Evolutionary conservation across 768 basidiomycete genomes (phyloP).

Genomic region (Lenzites betulinus): DNA sequence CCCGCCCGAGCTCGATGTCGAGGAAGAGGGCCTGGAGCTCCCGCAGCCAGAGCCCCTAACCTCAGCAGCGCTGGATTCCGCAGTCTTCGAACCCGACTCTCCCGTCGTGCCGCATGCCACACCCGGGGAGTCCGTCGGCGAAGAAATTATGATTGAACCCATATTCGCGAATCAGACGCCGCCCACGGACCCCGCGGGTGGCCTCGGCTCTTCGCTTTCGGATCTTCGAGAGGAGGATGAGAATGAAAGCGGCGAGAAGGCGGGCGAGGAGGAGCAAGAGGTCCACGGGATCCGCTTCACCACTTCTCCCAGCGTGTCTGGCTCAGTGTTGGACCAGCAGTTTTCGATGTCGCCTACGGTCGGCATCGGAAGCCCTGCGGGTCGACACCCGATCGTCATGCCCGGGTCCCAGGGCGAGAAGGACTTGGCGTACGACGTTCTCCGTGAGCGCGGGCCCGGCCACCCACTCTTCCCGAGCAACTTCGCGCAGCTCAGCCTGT

Average conservation of each 20-base stretch:
- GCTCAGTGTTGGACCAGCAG: conserved; percentile 20
- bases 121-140: conserved; percentile 2
- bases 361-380: conserved; percentile 14
- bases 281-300: conserved; percentile 34
- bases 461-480: conserved; percentile 82
- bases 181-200: conserved; percentile 19
- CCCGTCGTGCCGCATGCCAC: conserved; percentile 18
- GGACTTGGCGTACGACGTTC: conserved; percentile 44
- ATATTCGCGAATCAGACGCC: conserved; percentile 35
- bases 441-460: conserved; percentile 69
- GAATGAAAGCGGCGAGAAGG: conserved; percentile 26
- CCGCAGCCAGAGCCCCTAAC: conserved; percentile 11
- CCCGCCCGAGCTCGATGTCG: conserved; percentile 78
- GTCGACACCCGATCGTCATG: conserved; percentile 5
- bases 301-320: conserved; percentile 20
- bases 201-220: conserved; percentile 23
- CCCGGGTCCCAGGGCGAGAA: conserved; percentile 21
- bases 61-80: conserved; percentile 15
- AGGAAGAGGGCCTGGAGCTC: conserved; percentile 36
- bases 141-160: conserved; percentile 34
- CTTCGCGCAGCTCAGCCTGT: conserved; percentile 66
- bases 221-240: conserved; percentile 33
- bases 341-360: conserved; percentile 22
- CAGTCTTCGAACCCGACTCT: conserved; percentile 28
- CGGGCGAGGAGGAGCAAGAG: conserved; percentile 38